Percentiles rank a stretch among this genome's conserved stretches.
These are phyloP conservation scores for Coemansia umbellata DNA, from an alignment of 192 early-diverging fungal genomes.

Conservation along the genomic window DNA sequence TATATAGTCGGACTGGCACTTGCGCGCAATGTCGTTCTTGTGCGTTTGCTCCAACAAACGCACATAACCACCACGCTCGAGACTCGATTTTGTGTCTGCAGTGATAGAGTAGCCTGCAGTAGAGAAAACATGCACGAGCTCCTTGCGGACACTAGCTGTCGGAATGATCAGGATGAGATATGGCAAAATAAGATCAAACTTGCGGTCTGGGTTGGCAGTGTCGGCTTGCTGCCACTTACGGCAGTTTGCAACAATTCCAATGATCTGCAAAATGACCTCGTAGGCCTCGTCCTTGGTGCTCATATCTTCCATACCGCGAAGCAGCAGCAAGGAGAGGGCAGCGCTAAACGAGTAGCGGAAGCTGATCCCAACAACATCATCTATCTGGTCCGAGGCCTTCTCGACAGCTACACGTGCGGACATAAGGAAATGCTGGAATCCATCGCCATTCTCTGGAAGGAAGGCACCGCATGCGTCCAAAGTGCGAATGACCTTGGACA, in stretches of 20 bases:
- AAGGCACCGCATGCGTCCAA: constrained; percentile 73
- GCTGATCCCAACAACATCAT: constrained; percentile 69
- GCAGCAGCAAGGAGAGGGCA: constrained; percentile 71
- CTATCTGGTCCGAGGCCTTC: constrained; percentile 68
- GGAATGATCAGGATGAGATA: constrained; percentile 81
- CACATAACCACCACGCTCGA: constrained; percentile 47
- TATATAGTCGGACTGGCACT: constrained; percentile 46
- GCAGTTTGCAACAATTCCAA: constrained; percentile 68
- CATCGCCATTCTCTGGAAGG: constrained; percentile 55
- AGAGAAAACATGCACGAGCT: constrained; percentile 50
- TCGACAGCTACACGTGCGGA: constrained; percentile 66
- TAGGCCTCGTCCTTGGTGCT: constrained; percentile 70
- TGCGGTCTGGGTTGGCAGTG: constrained; percentile 11
- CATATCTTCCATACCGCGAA: constrained; percentile 80
- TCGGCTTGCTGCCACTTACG: constrained; percentile 49
- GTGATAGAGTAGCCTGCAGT: constrained; percentile 20
- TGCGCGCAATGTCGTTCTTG: constrained; percentile 38
- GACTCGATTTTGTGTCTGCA: constrained; percentile 19
- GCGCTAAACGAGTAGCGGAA: constrained; percentile 87
- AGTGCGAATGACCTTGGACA: constrained; percentile 69
- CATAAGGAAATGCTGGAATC: constrained; percentile 70
- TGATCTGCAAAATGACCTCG: constrained; percentile 64
- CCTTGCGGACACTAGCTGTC: constrained; percentile 69
- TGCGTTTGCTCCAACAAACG: constrained; percentile 47
- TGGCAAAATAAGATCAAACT: constrained; percentile 55